These are phyloP conservation scores for Histomonas meleagridis DNA, from an alignment of 208 protist species.

Conservation along the genomic window DNA sequence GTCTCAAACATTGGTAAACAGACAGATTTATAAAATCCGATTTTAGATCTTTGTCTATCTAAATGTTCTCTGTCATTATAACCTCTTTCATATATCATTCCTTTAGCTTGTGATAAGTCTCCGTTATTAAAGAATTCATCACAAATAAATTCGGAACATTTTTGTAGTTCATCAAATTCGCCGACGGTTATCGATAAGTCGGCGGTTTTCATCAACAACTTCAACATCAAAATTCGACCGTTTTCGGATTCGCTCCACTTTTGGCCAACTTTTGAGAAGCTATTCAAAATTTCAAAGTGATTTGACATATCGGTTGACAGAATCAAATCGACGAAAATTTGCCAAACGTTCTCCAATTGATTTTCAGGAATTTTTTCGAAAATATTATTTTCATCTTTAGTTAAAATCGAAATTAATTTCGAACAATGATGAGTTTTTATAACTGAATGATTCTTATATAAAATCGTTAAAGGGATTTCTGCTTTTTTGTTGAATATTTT, in stretches of 20 bases:
- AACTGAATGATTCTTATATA: conserved; percentile 57
- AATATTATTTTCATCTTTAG: conserved; percentile 40
- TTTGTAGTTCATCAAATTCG: background rate
- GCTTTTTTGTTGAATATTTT: conserved; percentile 80
- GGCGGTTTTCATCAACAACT: background rate
- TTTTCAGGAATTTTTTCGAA: conserved; percentile 37
- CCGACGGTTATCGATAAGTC: background rate
- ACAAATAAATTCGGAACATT: background rate
- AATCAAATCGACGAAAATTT: conserved; percentile 49
- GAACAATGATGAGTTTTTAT: conserved; percentile 58
- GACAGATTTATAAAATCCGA: background rate
- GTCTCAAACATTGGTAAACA: background rate
- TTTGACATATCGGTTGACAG: conserved; percentile 54
- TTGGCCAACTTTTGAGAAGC: background rate
- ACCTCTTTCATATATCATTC: background rate
- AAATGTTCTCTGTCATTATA: background rate
- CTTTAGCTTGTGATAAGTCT: background rate
- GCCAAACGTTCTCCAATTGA: conserved; percentile 45
- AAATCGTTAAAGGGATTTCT: conserved; percentile 65
- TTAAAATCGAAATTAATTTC: conserved; percentile 41
- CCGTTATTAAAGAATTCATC: background rate
- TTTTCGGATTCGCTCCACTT: background rate
- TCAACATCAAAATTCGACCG: background rate
- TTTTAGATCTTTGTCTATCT: background rate
- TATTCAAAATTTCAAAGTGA: conserved; percentile 47